Evolutionary conservation across 495 filamentous ascomycete genomes (phyloP).

Genomic region (Penicillium taxi): DNA sequence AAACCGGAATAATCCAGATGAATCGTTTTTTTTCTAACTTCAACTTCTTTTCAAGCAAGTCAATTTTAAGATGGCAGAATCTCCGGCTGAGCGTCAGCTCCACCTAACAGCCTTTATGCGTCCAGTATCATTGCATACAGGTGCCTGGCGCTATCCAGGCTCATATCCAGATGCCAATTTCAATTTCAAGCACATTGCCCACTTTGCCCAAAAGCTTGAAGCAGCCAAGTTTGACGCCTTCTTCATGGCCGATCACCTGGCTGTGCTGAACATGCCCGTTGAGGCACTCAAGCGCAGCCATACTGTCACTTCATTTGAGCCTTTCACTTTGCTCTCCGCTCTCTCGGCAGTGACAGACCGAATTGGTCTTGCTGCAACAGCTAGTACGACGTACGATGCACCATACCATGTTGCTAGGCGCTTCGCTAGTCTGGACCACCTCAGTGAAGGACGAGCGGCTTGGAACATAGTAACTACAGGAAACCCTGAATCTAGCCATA

Average conservation of each 20-base stretch:
- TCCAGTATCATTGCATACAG: conserved; percentile 48
- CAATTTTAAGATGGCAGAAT: conserved; percentile 12
- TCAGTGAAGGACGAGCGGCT: conserved; percentile 47
- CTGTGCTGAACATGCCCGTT: conserved; percentile 50
- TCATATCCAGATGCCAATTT: conserved; percentile 52
- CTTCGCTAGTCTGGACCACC: conserved; percentile 54
- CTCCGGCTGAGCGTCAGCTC: conserved; percentile 21
- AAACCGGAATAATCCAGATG: neutral
- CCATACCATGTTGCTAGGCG: conserved; percentile 57
- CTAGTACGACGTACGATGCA: conserved; percentile 54
- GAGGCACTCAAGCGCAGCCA: conserved; percentile 51
- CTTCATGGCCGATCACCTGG: conserved; percentile 56
- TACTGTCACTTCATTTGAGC: conserved; percentile 46
- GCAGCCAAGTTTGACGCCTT: conserved; percentile 54
- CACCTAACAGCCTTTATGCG: conserved; percentile 55
- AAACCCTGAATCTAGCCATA: conserved; percentile 31
- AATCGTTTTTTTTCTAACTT: neutral
- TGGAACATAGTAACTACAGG: conserved; percentile 38
- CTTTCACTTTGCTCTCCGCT: conserved; percentile 43
- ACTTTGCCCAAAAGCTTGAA: conserved; percentile 49
- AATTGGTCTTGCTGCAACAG: conserved; percentile 47
- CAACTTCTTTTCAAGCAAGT: neutral
- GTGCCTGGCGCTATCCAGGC: conserved; percentile 51
- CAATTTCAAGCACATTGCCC: conserved; percentile 46
- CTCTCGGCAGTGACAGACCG: conserved; percentile 38